Base-by-base conservation (phyloP, 78 protist species). In the slime mould (Dictyostelium discoideum) region DNA sequence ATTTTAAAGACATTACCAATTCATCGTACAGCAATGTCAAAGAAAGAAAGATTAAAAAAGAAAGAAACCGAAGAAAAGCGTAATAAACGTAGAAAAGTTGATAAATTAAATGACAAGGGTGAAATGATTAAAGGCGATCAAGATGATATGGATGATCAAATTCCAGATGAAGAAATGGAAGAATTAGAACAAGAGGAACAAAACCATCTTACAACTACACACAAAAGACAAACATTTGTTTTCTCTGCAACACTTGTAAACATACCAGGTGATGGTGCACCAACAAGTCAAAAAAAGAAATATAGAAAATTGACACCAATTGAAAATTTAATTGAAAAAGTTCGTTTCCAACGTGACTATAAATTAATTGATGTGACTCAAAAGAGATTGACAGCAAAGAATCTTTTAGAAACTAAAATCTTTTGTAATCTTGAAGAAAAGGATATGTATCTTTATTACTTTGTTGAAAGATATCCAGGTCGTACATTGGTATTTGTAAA, bases 401-500 rank as follows among this genome's bases (percentile, higher is more conserved):
- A 48, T 24, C 80, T 96, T 16, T 29, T 57, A 7, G 97, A 96
- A 67, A 86, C 92, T 80, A 89, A 96, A 65, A 76, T 93, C 18
- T 67, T 87, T n/a, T 93, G 96, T 29, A 85, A 44, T 3, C 29
- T 93, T 0, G 96, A 93, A 13, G 96, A 93, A 11, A 82, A 95
- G 48, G 98, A 92, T 22, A 44, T 40, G 11, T 50, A 20, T 57
- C 87, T 97, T 46, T 93, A 73, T 83, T 40, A 90, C 50, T 96
- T 98, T 32, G 84, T 97, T 29, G 65, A 73, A 37, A 18, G 92
- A 22, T 73, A 44, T 82, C 92, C 92, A 63, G 98, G 97, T 20
- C 42, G 97, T 9, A 96, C 98, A 29, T 29, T 98, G 78, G 96
- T 98, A 42, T 98, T 98, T 76, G 97, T 87, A 26, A 98, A 98